Evolutionary conservation across 1,284 basidiomycete species (phyloP).

Genomic region (Phellopilus nigrolimitatus): DNA sequence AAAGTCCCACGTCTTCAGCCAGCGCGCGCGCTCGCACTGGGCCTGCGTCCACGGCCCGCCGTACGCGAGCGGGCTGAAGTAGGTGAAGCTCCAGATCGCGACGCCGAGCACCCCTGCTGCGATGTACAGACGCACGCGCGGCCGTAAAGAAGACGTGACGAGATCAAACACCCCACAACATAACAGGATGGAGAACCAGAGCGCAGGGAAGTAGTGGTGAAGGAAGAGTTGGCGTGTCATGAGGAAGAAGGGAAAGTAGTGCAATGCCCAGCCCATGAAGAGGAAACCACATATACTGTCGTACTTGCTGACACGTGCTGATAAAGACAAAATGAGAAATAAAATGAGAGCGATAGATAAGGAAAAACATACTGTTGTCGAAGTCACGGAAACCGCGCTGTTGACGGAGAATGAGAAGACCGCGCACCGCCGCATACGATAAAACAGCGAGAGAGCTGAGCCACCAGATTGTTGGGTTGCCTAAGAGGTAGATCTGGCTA

Average conservation of each 20-base stretch:
- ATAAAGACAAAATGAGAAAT: conserved; percentile 11
- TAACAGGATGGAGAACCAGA: conserved; percentile 90
- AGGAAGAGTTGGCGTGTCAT: conserved; percentile 96
- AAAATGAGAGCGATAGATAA: background rate
- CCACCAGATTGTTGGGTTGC: conserved; percentile 95
- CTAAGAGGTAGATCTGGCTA: conserved; percentile 90
- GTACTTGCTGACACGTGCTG: conserved; percentile 91
- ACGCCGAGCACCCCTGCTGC: conserved; percentile 71
- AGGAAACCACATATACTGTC: conserved; percentile 89
- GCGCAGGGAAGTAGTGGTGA: conserved; percentile 94
- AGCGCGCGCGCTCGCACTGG: conserved; percentile 75
- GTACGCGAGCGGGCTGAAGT: conserved; percentile 84
- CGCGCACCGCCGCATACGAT: conserved; percentile 66
- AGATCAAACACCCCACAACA: conserved; percentile 82
- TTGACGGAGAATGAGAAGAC: conserved; percentile 78
- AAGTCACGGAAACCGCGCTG: conserved; percentile 92
- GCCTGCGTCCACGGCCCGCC: conserved; percentile 83
- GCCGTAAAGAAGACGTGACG: conserved; percentile 72
- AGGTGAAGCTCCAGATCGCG: conserved; percentile 74
- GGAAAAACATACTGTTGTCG: conserved; percentile 67
- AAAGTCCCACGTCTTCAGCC: conserved; percentile 96
- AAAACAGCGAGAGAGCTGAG: conserved; percentile 69
- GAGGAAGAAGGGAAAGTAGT: conserved; percentile 95
- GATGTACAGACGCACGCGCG: conserved; percentile 74
- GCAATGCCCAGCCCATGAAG: conserved; percentile 88